Percentiles rank a stretch among this genome's conserved stretches.
Evolutionary conservation across 352 stramenopile genomes (phyloP).

Genomic region (Globisporangium heterothallicum): DNA sequence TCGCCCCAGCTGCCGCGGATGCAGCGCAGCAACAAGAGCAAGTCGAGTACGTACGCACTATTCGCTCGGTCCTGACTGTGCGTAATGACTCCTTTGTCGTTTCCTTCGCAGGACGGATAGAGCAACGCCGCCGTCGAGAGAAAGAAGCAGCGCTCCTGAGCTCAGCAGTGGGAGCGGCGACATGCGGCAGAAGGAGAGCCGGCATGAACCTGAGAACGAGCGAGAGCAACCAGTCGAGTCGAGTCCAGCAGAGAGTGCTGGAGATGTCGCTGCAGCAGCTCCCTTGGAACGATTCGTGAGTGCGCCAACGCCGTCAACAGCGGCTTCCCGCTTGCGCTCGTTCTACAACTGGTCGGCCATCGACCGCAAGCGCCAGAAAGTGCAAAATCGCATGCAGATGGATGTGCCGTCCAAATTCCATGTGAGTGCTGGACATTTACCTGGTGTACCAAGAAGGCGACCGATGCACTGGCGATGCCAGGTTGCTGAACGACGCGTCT

Average conservation of each 20-base stretch:
- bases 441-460: neutral
- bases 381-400: conserved; percentile 10
- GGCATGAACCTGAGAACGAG: too few species aligned
- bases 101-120: too few species aligned
- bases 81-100: too few species aligned
- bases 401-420: conserved; percentile 17
- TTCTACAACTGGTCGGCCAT: conserved; percentile 29
- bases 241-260: neutral
- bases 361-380: conserved; percentile 29
- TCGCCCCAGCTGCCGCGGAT: neutral
- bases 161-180: neutral
- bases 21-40: neutral
- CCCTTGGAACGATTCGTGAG: conserved; percentile 12
- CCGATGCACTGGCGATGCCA: neutral
- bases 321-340: conserved; percentile 7
- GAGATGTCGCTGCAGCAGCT: conserved; percentile 7
- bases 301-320: conserved; percentile 6
- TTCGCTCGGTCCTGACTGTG: neutral
- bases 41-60: neutral
- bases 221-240: neutral
- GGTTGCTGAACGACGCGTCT: neutral
- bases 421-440: conserved; percentile 5
- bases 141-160: neutral
- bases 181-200: too few species aligned
- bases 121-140: neutral